A percentile compares a stretch with the other conserved stretches of the same genome.
phyloP scores from a whole-genome alignment of 116 monocot species.

The Phalaenopsis hybrid region DNA sequence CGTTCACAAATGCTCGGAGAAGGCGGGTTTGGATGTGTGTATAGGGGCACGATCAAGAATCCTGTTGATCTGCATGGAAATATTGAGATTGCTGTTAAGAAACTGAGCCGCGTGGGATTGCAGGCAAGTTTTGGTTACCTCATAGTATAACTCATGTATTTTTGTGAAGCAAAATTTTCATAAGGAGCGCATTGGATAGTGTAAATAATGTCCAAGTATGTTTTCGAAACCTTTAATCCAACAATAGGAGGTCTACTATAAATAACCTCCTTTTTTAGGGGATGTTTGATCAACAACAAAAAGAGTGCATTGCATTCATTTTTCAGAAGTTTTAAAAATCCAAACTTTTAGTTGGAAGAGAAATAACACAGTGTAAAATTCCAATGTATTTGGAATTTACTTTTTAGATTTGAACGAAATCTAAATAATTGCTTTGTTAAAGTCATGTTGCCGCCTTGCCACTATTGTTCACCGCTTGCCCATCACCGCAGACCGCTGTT shows the following conservation, averaged over 20 bases:
- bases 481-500: no score
- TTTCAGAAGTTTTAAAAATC: no score
- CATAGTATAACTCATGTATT: neutral
- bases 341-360: no score
- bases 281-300: no score
- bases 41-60: slow-evolving; percentile 23
- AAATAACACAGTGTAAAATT: no score
- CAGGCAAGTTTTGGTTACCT: slow-evolving; percentile 14
- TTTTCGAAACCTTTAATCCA: neutral
- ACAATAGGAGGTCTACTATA: neutral
- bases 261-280: neutral
- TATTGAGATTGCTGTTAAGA: slow-evolving; percentile 30
- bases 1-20: slow-evolving; percentile 28
- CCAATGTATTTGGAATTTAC: no score
- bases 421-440: no score
- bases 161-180: neutral
- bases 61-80: slow-evolving; percentile 9
- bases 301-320: no score
- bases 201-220: neutral
- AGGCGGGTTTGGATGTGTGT: slow-evolving; percentile 34
- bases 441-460: no score
- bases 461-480: no score
- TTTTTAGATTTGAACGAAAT: no score
- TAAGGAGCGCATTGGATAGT: neutral
- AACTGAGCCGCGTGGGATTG: slow-evolving; percentile 21